These are phyloP conservation scores for Isabelozyma gotoi DNA, from an alignment of 805 yeast species.

Conservation along the genomic window DNA sequence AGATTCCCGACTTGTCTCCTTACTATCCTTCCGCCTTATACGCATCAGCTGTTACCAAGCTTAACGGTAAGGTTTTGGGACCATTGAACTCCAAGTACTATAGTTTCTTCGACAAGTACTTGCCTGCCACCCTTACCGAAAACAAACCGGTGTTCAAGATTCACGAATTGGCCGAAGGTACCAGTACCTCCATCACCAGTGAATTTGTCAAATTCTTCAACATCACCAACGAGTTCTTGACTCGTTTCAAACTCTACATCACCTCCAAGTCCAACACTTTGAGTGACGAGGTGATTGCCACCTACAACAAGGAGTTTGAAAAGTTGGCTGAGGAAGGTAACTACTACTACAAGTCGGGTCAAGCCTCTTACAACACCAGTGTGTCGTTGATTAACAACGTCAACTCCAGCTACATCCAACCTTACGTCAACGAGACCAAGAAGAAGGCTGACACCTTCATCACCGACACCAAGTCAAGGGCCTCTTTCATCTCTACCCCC, in stretches of 20 bases:
- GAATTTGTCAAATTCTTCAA: constrained; percentile 17
- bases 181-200: constrained; percentile 3
- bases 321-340: constrained; percentile 16
- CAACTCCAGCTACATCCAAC: constrained; percentile 36
- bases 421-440: constrained; percentile 35
- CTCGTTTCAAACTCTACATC: constrained; percentile 21
- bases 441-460: constrained; percentile 30
- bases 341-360: constrained; percentile 30
- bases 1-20: constrained; percentile 9
- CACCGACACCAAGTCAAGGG: constrained; percentile 17
- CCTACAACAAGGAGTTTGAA: constrained; percentile 35
- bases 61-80: constrained; percentile 6
- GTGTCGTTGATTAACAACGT: constrained; percentile 29
- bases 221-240: constrained; percentile 17
- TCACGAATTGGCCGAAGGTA: constrained; percentile 10
- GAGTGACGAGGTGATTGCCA: constrained; percentile 27
- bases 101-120: constrained; percentile 18
- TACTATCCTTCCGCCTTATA: constrained; percentile 10
- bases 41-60: constrained; percentile 6
- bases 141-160: constrained; percentile 27
- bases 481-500: neutral
- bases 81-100: constrained; percentile 14
- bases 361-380: constrained; percentile 36
- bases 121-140: constrained; percentile 23
- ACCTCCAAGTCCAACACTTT: constrained; percentile 26